Evolutionary conservation across 140 eudicot genomes (phyloP).

Genomic region (Erigeron philadelphicus): DNA sequence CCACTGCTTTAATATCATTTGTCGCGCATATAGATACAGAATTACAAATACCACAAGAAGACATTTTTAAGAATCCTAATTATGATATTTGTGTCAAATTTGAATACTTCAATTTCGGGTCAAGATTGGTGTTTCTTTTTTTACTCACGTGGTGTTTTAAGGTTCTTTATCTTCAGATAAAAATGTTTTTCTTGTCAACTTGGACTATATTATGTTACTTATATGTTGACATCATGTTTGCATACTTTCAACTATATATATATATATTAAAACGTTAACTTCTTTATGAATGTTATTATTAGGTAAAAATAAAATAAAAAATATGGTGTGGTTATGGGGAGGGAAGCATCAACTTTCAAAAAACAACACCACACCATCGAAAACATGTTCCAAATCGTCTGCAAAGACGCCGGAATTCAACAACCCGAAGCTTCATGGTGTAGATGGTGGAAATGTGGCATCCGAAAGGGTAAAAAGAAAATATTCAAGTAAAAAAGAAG

Average conservation of each 20-base stretch:
- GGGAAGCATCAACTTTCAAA: neutral
- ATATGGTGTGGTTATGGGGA: constrained; percentile 5
- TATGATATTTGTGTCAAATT: neutral
- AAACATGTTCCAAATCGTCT: neutral
- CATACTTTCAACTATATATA: neutral
- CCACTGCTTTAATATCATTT: no score
- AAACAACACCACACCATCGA: neutral
- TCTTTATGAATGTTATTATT: neutral
- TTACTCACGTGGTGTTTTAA: neutral
- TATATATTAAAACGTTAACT: neutral
- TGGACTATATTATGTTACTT: neutral
- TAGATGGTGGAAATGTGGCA: no score
- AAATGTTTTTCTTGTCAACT: neutral
- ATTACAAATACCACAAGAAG: no score
- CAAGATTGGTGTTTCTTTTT: neutral
- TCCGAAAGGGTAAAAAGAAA: neutral
- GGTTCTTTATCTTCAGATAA: neutral
- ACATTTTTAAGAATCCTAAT: neutral
- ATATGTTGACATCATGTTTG: neutral
- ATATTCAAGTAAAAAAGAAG: neutral
- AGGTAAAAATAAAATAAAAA: neutral
- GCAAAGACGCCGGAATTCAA: neutral
- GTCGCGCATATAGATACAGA: no score
- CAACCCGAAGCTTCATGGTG: no score
- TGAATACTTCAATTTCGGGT: neutral